Base-by-base conservation (phyloP, 805 yeast species). In the Schizosaccharomyces lindneri region DNA sequence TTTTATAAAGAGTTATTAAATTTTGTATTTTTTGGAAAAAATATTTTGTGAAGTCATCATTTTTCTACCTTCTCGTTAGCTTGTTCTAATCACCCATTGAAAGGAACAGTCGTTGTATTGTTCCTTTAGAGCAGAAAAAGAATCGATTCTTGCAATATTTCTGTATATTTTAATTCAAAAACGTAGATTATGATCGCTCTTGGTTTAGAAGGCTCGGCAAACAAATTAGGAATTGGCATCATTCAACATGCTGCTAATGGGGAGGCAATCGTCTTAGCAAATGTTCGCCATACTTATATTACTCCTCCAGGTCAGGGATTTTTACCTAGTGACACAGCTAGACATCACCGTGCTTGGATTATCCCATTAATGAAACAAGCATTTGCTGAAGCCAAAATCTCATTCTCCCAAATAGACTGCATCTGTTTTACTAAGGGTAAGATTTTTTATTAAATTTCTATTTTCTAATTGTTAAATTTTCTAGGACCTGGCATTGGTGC, bases 401-500 rank as follows among this genome's bases (percentile, higher is more conserved):
- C 67, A 39, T 46, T 59, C 60, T 61, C 61, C 2, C 74, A 73
- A 7, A 65, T 74, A 39, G 75, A 74, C 63, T 74, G 77, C 64
- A 85, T 93, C 60, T 87, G 95, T 70, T 93, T 93, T 70, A 93
- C 98, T 1, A 41, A 43, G 9, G 61, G 60, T 59, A 55, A 3
- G 21, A 15, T 29, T 21, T 19, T 7, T n/a, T n/a, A 29, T 27
- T 27, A 24, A n/a, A 9, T n/a, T 24, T 27, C 9, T 19, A 3
- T 29, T 29, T 29, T 1, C 29, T 29, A 32, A n/a, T 55, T 31
- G 3, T 24, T 29, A 2, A 55, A 55, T 32, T 3, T 5, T 55
- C 94, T 85, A 72, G 98, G 98, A 4, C 99, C 98, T 0, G 99
- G 99, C 0, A 93, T 93, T 97, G 99, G 99, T 2, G 97, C 97